Percentiles rank a stretch among this genome's conserved stretches.
Conservation (phyloP, 495 filamentous ascomycete species). For the Lophium mytilinum region DNA sequence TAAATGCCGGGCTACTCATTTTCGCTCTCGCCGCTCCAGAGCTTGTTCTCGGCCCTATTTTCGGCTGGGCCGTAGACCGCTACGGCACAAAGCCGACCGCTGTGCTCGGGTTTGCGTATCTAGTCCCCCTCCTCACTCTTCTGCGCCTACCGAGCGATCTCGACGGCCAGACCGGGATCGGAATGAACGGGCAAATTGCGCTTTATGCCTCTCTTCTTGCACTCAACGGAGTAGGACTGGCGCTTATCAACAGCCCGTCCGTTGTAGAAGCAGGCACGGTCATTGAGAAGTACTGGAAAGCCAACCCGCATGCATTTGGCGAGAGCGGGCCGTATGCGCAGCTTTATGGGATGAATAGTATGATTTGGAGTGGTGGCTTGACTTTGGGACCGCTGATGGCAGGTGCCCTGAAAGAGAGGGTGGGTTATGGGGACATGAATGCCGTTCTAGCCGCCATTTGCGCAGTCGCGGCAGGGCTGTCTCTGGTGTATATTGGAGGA, state of each 20-base stretch:
- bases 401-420: slow-evolving; percentile 39
- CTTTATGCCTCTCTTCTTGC: slow-evolving; percentile 41
- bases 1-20: slow-evolving; percentile 52
- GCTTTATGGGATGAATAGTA: slow-evolving; percentile 48
- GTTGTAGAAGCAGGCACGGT: slow-evolving; percentile 33
- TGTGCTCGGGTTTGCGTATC: slow-evolving; percentile 41
- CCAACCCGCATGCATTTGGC: slow-evolving; percentile 39
- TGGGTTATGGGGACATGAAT: slow-evolving; percentile 55
- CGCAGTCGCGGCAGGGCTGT: slow-evolving; percentile 38
- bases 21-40: slow-evolving; percentile 45
- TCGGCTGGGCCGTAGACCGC: slow-evolving; percentile 44
- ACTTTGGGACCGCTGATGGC: slow-evolving; percentile 44
- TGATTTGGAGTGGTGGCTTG: slow-evolving; percentile 45
- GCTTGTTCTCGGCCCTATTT: slow-evolving; percentile 43
- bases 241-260: slow-evolving; percentile 39
- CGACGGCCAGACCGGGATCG: slow-evolving; percentile 3
- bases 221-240: slow-evolving; percentile 43
- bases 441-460: slow-evolving; percentile 41
- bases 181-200: slow-evolving; percentile 28
- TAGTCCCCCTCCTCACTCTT: slow-evolving; percentile 42
- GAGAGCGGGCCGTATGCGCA: slow-evolving; percentile 48
- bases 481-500: slow-evolving; percentile 42
- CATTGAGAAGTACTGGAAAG: slow-evolving; percentile 33
- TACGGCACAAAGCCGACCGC: slow-evolving; percentile 45
- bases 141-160: slow-evolving; percentile 42